Evolutionary conservation across 2,329 filamentous ascomycete genomes (phyloP).

Genomic region (Delphinella strobiligena): DNA sequence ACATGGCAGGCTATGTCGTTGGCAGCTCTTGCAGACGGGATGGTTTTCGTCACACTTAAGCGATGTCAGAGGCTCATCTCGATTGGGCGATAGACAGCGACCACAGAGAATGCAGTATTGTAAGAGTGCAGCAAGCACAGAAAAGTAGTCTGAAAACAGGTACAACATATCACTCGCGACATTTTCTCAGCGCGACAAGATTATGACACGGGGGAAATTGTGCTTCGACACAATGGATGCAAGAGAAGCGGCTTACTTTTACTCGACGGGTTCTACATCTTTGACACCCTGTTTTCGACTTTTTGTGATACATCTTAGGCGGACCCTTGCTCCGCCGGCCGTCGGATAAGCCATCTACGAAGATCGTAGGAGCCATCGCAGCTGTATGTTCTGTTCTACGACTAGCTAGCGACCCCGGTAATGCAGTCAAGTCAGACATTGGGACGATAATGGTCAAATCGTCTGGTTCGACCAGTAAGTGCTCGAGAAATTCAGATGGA

Average conservation of each 20-base stretch:
- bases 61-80: background rate
- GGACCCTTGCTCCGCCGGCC: background rate
- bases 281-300: constrained; percentile 4
- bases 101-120: background rate
- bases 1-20: background rate
- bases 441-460: no score
- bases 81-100: background rate
- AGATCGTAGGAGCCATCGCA: background rate
- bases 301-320: constrained; percentile 5
- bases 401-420: no score
- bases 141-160: background rate
- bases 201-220: no score
- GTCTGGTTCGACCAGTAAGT: no score
- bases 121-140: background rate
- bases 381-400: no score
- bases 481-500: no score
- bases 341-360: background rate
- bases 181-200: no score
- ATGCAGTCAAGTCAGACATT: no score
- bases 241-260: constrained; percentile 1
- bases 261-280: constrained; percentile 5
- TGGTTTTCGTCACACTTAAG: background rate
- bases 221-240: background rate
- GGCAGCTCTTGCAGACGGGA: background rate
- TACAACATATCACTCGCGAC: background rate